Evolutionary conservation across 2,329 filamentous ascomycete species (phyloP).

Genomic region (Penicillium sp.): DNA sequence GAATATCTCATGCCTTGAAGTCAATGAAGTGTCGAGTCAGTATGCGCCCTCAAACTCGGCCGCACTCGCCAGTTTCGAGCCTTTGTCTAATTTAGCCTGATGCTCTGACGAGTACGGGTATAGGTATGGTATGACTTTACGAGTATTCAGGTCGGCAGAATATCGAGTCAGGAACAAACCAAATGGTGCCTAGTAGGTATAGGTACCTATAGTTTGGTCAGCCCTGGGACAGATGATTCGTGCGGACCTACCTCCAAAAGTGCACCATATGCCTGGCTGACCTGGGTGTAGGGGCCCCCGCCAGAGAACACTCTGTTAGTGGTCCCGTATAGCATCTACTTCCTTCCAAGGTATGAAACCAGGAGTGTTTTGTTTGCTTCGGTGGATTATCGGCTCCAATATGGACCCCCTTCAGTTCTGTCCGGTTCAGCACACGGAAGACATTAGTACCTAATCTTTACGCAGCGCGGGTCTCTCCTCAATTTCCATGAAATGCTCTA

Average conservation of each 20-base stretch:
- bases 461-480: slow-evolving; percentile 58
- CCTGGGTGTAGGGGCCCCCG: too few relatives aligned
- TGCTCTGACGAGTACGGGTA: slow-evolving; percentile 5
- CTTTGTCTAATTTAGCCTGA: slow-evolving; percentile 36
- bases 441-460: slow-evolving; percentile 62
- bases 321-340: slow-evolving; percentile 47
- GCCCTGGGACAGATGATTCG: slow-evolving; percentile 22
- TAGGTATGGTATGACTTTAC: too few relatives aligned
- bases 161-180: slow-evolving; percentile 17
- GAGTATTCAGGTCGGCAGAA: too few relatives aligned
- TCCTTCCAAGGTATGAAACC: slow-evolving; percentile 38
- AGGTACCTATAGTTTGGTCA: slow-evolving; percentile 26
- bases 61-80: slow-evolving; percentile 23
- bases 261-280: slow-evolving; percentile 41
- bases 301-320: slow-evolving; percentile 47
- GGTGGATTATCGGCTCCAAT: slow-evolving; percentile 34
- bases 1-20: slow-evolving; percentile 25
- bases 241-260: slow-evolving; percentile 24
- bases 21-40: slow-evolving; percentile 23
- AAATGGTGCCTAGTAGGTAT: too few relatives aligned
- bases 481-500: slow-evolving; percentile 59
- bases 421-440: slow-evolving; percentile 53
- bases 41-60: slow-evolving; percentile 34
- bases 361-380: slow-evolving; percentile 43
- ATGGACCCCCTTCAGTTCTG: slow-evolving; percentile 38